phyloP scores from a whole-genome alignment of 805 yeast species.

The Pichia paraexigua region DNA sequence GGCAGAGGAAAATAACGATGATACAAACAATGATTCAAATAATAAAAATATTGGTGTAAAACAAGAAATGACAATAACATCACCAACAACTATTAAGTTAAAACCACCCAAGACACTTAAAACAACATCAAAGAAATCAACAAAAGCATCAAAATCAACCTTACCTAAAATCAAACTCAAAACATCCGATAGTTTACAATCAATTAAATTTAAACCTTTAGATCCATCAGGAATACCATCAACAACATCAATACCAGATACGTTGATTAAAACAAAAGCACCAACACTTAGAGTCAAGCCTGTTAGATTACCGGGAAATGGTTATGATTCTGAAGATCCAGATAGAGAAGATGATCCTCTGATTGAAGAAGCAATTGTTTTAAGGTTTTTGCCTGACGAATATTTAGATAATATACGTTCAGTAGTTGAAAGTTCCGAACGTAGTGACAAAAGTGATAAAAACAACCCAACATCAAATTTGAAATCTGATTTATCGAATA shows the following conservation, averaged over 20 bases:
- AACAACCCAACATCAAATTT: not conserved
- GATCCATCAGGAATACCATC: constrained; percentile 23
- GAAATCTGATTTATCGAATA: constrained; percentile 49
- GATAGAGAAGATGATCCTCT: constrained; percentile 93
- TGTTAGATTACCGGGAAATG: constrained; percentile 79
- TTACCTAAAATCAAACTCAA: constrained; percentile 13
- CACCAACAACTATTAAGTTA: constrained; percentile 21
- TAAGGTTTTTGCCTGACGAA: constrained; percentile 63
- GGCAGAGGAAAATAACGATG: constrained; percentile 12
- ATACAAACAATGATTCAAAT: not conserved
- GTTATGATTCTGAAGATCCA: constrained; percentile 95
- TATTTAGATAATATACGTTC: constrained; percentile 66
- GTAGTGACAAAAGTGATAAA: constrained; percentile 4
- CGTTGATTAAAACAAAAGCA: constrained; percentile 23
- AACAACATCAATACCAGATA: constrained; percentile 11
- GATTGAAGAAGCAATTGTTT: constrained; percentile 75
- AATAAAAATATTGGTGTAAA: not conserved
- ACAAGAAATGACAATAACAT: not conserved
- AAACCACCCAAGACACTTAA: constrained; percentile 16
- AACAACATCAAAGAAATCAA: not conserved
- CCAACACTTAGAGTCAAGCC: constrained; percentile 49
- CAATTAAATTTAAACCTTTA: constrained; percentile 59
- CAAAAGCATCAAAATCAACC: not conserved
- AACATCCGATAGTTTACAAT: constrained; percentile 17
- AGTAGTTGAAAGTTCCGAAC: constrained; percentile 57